Evolutionary conservation across 2,329 filamentous ascomycete genomes (phyloP), one percentile per base, ranked within the genome.

Genomic region (Orbilia javanica): DNA sequence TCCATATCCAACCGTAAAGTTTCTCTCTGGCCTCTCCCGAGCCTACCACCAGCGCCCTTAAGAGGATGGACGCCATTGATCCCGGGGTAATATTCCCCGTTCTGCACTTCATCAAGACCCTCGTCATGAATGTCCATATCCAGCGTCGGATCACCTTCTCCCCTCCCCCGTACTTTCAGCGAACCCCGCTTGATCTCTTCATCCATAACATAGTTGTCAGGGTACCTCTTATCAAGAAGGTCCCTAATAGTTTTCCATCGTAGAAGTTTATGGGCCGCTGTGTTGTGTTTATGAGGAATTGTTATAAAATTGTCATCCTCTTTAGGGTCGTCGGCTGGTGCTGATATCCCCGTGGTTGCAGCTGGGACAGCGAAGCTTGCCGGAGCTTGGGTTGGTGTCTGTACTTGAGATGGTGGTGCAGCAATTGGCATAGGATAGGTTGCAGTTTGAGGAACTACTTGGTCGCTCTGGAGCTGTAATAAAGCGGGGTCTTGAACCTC

Each of bases 241-340:
- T 87, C 85, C 82, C 87, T 85, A 68, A 96, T 93, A 0, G 90
- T 88, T 0, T 88, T 88, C 90, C 92, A 94, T 55, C 88, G 87
- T 29, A 98, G 85, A 18, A 98, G 86, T 79, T 94, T 89, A 63
- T 96, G 93, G 0, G 94, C 94, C n/a, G 93, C 89, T 0, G 94
- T 97, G 0, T 93, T 96, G 82, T 98, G 95, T 80, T 97, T 93
- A 29, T 90, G 89, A 0, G 93, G 92, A 70, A 97, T 92, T 1
- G 91, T 89, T 13, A 92, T 88, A 80, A 90, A 80, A 63, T 82
- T 80, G 66, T 81, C 81, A 79, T 80, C 80, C 63, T 80, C 80
- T 50, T 81, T 80, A 18, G 10, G 57, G n/a, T 68, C 53, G 20
- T 69, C 52, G 22, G 75, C 84, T 6, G 87, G 86, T 6, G 87